Evolutionary conservation across 2,329 filamentous ascomycete genomes (phyloP).

Genomic region (Exophiala phaeomuriformis): DNA sequence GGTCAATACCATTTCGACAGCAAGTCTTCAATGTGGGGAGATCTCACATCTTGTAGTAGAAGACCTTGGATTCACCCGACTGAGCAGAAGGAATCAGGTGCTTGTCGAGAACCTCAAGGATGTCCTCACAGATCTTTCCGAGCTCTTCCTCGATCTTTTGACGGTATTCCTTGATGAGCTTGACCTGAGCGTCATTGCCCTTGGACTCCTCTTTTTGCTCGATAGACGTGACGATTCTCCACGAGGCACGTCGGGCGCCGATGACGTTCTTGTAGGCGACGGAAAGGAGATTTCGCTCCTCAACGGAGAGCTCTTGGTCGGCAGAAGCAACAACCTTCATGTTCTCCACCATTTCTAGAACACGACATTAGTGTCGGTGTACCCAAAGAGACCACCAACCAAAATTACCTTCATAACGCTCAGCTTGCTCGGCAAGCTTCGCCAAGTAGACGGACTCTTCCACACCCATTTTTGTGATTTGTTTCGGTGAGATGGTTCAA

Average conservation of each 20-base stretch:
- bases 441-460: conserved; percentile 99
- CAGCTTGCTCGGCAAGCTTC: conserved; percentile 99
- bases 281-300: conserved; percentile 94
- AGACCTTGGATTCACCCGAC: conserved; percentile 96
- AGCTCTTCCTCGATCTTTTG: conserved; percentile 97
- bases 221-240: conserved; percentile 97
- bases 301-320: conserved; percentile 73
- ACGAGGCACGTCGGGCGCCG: conserved; percentile 89
- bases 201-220: conserved; percentile 99
- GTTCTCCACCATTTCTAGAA: conserved; percentile 95
- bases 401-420: conserved; percentile 91
- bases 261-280: conserved; percentile 99
- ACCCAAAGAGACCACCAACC: conserved; percentile 20
- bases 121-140: conserved; percentile 95
- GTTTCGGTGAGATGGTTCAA: conserved; percentile 4
- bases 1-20: neutral
- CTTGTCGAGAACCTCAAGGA: conserved; percentile 88
- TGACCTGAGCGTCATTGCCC: conserved; percentile 86
- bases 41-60: conserved; percentile 97
- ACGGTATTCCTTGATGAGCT: conserved; percentile 94
- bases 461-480: conserved; percentile 79
- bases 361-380: conserved; percentile 22
- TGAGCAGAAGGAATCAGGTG: conserved; percentile 90
- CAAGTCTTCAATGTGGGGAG: neutral
- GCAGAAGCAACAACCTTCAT: conserved; percentile 97